A percentile compares a stretch with the other conserved stretches of the same genome.
phyloP scores from a whole-genome alignment of 441 rosid species.

The Populus hybrid region DNA sequence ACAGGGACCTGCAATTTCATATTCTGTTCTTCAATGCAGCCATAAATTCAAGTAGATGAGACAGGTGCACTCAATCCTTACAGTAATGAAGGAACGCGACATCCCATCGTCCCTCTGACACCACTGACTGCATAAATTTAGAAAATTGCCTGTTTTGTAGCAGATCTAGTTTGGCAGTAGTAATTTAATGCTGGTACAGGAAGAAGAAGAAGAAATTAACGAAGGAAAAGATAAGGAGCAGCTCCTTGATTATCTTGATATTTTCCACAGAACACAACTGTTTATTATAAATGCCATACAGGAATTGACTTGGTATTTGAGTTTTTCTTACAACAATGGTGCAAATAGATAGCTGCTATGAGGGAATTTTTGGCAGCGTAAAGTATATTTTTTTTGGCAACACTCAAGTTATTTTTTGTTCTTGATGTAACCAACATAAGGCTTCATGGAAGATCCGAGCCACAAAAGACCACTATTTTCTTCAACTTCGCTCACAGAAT shows the following conservation, averaged over 20 bases:
- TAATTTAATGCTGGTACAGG: not conserved
- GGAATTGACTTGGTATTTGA: not conserved
- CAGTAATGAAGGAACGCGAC: not conserved
- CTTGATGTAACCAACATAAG: constrained; percentile 26
- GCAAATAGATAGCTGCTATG: not conserved
- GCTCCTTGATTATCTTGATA: not conserved
- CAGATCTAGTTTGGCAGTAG: not conserved
- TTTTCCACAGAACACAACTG: not conserved
- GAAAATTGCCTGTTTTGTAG: not conserved
- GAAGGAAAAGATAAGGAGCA: not conserved
- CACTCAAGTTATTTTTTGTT: not conserved
- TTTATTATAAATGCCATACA: not conserved
- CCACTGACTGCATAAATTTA: not conserved
- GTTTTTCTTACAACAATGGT: not conserved
- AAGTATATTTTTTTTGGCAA: not conserved
- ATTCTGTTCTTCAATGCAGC: not conserved
- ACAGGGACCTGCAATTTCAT: not conserved
- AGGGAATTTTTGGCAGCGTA: not conserved
- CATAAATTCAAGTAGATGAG: not conserved
- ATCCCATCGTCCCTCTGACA: not conserved
- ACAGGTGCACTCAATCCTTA: not conserved
- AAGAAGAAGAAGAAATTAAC: not conserved
- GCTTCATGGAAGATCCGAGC: constrained; percentile 32
- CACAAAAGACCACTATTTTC: constrained; percentile 28
- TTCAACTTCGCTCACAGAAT: constrained; percentile 36